Evolutionary conservation across 2,329 filamentous ascomycete genomes (phyloP).

Genomic region (Pseudonectria foliicola): DNA sequence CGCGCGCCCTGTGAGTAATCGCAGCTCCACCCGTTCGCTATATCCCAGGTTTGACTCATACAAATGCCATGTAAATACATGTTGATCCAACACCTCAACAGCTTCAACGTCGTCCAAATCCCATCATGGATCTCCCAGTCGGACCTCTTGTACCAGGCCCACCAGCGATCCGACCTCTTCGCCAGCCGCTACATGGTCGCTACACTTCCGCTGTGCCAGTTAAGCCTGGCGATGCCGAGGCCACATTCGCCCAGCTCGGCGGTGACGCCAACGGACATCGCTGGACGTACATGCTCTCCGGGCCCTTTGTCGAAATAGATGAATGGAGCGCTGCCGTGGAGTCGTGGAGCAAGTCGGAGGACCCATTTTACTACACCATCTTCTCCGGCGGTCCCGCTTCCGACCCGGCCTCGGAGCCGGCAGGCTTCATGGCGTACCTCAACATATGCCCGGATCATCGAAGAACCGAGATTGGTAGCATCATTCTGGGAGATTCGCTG

Average conservation of each 20-base stretch:
- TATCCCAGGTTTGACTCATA: no score
- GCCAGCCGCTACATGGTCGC: constrained; percentile 19
- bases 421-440: constrained; percentile 39
- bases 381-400: constrained; percentile 24
- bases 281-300: constrained; percentile 29
- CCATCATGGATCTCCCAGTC: constrained; percentile 7
- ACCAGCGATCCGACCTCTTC: constrained; percentile 11
- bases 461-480: constrained; percentile 49
- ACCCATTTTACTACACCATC: constrained; percentile 39
- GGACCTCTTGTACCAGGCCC: constrained; percentile 13
- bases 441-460: constrained; percentile 40
- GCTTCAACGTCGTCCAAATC: no score
- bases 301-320: constrained; percentile 13
- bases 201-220: constrained; percentile 27
- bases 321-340: constrained; percentile 14
- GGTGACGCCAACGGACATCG: constrained; percentile 22
- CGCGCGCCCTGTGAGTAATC: no score
- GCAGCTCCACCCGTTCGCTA: no score
- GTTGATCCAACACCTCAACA: no score
- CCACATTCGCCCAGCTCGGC: constrained; percentile 27
- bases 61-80: no score
- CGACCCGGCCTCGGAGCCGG: constrained; percentile 22
- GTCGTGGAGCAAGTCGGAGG: constrained; percentile 19
- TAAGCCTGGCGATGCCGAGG: constrained; percentile 17
- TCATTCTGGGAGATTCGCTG: constrained; percentile 43